phyloP scores from a whole-genome alignment of 1,284 basidiomycete genomes.

The Afroboletus lepidellus region DNA sequence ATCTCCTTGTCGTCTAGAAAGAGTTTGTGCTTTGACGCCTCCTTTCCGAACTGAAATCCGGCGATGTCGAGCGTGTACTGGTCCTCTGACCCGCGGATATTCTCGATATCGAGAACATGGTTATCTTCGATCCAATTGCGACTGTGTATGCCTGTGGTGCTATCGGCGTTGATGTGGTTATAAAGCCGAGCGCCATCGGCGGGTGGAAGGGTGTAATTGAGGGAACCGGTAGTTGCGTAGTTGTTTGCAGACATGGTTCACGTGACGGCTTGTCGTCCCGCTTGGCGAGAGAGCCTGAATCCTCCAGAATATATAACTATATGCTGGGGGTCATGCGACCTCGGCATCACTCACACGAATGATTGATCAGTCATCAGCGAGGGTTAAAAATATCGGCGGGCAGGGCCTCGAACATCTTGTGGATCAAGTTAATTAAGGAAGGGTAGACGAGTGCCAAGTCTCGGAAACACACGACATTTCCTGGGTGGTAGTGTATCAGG shows the following conservation, averaged over 20 bases:
- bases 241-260: conserved; percentile 20
- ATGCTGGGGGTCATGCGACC: conserved; percentile 2
- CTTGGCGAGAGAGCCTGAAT: not conserved
- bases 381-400: not conserved
- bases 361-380: not conserved
- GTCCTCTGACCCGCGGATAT: conserved; percentile 46
- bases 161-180: conserved; percentile 10
- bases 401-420: not conserved
- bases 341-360: not conserved
- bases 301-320: conserved; percentile 12
- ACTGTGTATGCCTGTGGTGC: not conserved
- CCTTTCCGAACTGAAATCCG: conserved; percentile 47
- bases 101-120: conserved; percentile 26
- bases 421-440: too few relatives aligned
- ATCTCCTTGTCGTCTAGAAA: conserved; percentile 45
- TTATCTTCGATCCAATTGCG: conserved; percentile 21
- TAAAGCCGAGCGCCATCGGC: conserved; percentile 24
- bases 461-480: too few relatives aligned
- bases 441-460: not conserved
- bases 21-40: conserved; percentile 25
- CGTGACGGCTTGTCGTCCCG: not conserved
- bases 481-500: too few relatives aligned
- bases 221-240: conserved; percentile 15
- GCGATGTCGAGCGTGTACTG: conserved; percentile 45
- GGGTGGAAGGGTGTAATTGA: conserved; percentile 22